Evolutionary conservation across 140 eudicot species (phyloP), one percentile per base, ranked within the genome.

Genomic region (Oenanthe javanica): DNA sequence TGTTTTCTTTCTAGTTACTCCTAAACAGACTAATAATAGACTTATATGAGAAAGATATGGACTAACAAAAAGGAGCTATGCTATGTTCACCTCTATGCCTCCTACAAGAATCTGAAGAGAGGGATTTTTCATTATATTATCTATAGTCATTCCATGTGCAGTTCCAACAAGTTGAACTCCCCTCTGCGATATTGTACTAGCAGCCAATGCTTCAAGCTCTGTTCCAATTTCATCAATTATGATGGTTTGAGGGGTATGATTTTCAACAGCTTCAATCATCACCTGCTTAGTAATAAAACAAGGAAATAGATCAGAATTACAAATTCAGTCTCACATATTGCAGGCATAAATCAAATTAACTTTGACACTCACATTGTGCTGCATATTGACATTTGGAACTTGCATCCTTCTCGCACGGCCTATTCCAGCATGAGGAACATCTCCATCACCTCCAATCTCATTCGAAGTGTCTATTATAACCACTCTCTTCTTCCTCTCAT

Each of bases 391-490:
- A 86, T 94, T 94, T 74, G 98, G 96, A 79, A 94, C 98, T 92
- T 94, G 98, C 98, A 94, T 94, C 82, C 98, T 89, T 86, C 98
- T 92, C 46, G 98, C 98, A 83, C 93, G 91, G 13, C 98, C 98
- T 57, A 94, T 94, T 77, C 98, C 98, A 21, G 90, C 86, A 90
- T 94, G 98, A 63, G 98, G 98, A 81, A 94, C 95, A 80, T 94
- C 98, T 5, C 98, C 98, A 83, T 94, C 98, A 66, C 98, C 98
- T 67, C 98, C 98, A 57, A 94, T 94, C 87, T 94, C 98, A 83
- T 94, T 94, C 6, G 98, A 94, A 9, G 98, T 94, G 80, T 94
- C 98, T 64, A 94, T 89, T 48, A 94, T 92, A 19, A 94, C 96
- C 25, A 94, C 98, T 76, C 98, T 94, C 83, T 92, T 94, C 75